Evolutionary conservation across 2,329 filamentous ascomycete species (phyloP).

Genomic region (Colletotrichum tropicicola): DNA sequence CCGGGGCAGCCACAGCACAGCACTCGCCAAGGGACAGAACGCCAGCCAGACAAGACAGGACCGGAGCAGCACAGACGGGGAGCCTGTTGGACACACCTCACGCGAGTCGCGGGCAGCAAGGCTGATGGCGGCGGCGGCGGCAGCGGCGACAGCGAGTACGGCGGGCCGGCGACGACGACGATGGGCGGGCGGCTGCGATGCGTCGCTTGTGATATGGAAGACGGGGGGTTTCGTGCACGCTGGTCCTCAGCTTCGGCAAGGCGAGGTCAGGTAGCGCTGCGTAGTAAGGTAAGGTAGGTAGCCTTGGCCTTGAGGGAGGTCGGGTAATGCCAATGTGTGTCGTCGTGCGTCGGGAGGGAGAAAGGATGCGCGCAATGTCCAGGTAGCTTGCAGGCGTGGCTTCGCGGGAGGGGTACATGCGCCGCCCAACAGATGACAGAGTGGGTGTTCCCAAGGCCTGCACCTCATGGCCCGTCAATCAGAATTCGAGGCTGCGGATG

Average conservation of each 20-base stretch:
- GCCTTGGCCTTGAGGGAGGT: neutral
- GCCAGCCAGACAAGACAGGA: neutral
- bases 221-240: neutral
- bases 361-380: slow-evolving; percentile 21
- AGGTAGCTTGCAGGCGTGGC: slow-evolving; percentile 45
- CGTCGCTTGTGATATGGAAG: neutral
- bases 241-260: neutral
- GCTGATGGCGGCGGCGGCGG: neutral
- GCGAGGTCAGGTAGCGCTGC: neutral
- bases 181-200: neutral
- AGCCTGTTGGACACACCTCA: neutral
- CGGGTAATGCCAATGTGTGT: neutral
- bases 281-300: neutral
- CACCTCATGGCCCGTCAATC: slow-evolving; percentile 17
- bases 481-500: slow-evolving; percentile 23
- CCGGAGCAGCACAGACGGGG: neutral
- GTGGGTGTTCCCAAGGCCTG: neutral
- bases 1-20: slow-evolving; percentile 10
- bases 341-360: slow-evolving; percentile 2
- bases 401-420: slow-evolving; percentile 36
- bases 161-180: neutral
- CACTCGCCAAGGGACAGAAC: slow-evolving; percentile 15
- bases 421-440: neutral
- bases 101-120: neutral
- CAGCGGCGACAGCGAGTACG: neutral